Evolutionary conservation across 129 eudicot genomes (phyloP).

Genomic region (Saposhnikovia divaricata): DNA sequence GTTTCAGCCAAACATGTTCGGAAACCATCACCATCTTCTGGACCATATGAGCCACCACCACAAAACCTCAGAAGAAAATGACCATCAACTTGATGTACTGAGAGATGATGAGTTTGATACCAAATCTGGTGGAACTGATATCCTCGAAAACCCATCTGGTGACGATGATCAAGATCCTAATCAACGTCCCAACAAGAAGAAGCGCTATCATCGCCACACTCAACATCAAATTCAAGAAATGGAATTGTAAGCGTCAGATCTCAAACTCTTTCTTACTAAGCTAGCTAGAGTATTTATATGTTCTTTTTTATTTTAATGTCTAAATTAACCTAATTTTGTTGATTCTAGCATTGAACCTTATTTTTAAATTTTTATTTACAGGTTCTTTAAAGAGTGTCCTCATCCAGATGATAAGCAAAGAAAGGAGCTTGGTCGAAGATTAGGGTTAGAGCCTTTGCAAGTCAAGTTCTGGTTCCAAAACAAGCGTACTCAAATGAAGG

Average conservation of each 20-base stretch:
- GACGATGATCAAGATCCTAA: constrained; percentile 86
- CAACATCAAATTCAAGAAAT: constrained; percentile 94
- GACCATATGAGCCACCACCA: constrained; percentile 40
- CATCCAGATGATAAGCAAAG: constrained; percentile 99
- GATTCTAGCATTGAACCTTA: not conserved
- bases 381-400: constrained; percentile 96
- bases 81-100: constrained; percentile 48
- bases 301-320: not conserved
- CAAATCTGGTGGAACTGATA: constrained; percentile 88
- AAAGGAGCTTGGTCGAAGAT: constrained; percentile 83
- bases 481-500: constrained; percentile 99
- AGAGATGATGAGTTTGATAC: constrained; percentile 84
- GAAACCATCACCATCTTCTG: constrained; percentile 49
- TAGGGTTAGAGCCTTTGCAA: constrained; percentile 81
- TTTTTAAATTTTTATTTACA: not conserved
- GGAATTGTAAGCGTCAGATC: constrained; percentile 17
- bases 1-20: constrained; percentile 64
- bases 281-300: not conserved
- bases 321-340: not conserved
- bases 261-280: not conserved
- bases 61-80: constrained; percentile 38
- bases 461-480: constrained; percentile 99
- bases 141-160: constrained; percentile 76
- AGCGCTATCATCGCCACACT: constrained; percentile 97
- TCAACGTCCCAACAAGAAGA: constrained; percentile 85